These are phyloP conservation scores for Starmerella lactis-condensi DNA, from an alignment of 805 yeast species.

Conservation along the genomic window DNA sequence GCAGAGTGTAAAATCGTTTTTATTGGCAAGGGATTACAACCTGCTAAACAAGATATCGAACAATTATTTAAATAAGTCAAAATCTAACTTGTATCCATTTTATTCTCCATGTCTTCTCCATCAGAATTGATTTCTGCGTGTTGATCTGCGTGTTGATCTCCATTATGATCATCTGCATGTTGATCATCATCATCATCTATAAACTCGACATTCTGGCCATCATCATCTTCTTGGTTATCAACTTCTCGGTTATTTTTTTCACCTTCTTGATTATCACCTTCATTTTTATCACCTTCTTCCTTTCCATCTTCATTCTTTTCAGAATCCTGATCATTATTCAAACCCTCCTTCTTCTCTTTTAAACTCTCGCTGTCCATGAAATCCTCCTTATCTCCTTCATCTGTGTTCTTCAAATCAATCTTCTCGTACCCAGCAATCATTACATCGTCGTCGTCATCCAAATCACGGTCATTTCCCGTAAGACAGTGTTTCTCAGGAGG, in stretches of 20 bases:
- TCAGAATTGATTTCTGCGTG: not conserved
- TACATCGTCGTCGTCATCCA: slow-evolving; percentile 30
- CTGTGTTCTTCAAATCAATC: slow-evolving; percentile 2
- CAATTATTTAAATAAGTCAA: too few species aligned
- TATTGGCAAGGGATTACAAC: slow-evolving; percentile 42
- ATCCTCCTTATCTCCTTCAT: not conserved
- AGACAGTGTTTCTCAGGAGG: slow-evolving; percentile 97
- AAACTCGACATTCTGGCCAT: not conserved
- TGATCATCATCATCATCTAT: slow-evolving; percentile 1
- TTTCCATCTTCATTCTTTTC: too few species aligned
- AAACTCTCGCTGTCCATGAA: slow-evolving; percentile 1
- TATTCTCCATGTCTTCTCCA: too few species aligned
- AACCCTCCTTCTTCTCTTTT: slow-evolving; percentile 3
- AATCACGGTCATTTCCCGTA: slow-evolving; percentile 62
- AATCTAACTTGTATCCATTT: too few species aligned
- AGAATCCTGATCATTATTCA: too few species aligned
- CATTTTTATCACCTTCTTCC: slow-evolving; percentile 6
- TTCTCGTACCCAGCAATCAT: slow-evolving; percentile 16
- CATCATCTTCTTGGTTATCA: slow-evolving; percentile 1
- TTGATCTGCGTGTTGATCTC: not conserved
- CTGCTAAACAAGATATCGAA: slow-evolving; percentile 2
- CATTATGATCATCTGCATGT: not conserved
- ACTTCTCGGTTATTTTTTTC: not conserved
- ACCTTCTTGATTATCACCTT: too few species aligned
- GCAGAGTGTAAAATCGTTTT: slow-evolving; percentile 43